These are phyloP conservation scores for Aspergillus saccharolyticus DNA, from an alignment of 495 filamentous ascomycete genomes.

Conservation along the genomic window DNA sequence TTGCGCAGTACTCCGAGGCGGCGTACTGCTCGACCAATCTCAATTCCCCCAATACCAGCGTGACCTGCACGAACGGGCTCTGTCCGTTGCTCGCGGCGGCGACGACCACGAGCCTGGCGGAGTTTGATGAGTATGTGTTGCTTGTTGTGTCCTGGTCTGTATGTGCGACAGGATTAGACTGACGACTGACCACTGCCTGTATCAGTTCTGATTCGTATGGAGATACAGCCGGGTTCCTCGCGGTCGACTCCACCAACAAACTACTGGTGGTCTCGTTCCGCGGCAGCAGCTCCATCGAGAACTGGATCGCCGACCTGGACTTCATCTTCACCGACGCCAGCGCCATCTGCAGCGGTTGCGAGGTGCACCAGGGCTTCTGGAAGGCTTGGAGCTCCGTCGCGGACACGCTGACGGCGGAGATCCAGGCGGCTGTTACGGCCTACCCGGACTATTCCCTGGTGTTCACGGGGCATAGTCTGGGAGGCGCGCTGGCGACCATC, in stretches of 20 bases:
- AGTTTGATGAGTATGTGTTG: constrained; percentile 55
- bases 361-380: constrained; percentile 52
- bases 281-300: constrained; percentile 57
- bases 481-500: constrained; percentile 59
- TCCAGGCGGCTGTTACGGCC: constrained; percentile 25
- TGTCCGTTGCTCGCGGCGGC: constrained; percentile 58
- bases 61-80: constrained; percentile 53
- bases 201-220: constrained; percentile 45
- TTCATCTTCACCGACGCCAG: constrained; percentile 30
- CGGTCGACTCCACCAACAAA: constrained; percentile 55
- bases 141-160: background rate
- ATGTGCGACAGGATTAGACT: background rate
- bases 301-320: constrained; percentile 62
- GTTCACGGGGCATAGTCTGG: constrained; percentile 64
- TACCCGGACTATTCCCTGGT: constrained; percentile 52
- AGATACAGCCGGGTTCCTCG: constrained; percentile 67
- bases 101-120: constrained; percentile 48
- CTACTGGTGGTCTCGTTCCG: constrained; percentile 66
- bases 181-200: background rate
- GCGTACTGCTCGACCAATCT: constrained; percentile 59
- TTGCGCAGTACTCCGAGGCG: constrained; percentile 65
- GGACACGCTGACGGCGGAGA: constrained; percentile 33
- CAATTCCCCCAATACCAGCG: constrained; percentile 36
- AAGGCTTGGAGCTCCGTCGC: constrained; percentile 47
- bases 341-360: constrained; percentile 40